These are phyloP conservation scores for Lagenaria siceraria DNA, from an alignment of 306 rosid species.

Conservation along the genomic window DNA sequence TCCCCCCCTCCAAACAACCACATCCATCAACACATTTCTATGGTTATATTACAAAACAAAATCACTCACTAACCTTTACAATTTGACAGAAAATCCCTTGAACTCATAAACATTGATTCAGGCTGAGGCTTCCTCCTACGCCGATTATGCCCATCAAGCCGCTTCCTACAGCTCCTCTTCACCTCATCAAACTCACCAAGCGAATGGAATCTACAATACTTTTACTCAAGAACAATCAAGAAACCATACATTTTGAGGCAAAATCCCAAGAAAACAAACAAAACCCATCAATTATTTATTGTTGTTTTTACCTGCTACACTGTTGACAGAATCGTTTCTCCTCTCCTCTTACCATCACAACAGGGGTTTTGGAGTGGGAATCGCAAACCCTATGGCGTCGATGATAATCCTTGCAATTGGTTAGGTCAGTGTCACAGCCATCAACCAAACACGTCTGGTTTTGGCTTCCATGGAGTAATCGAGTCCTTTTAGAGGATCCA, in stretches of 20 bases:
- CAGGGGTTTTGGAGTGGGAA: constrained; percentile 33
- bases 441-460: constrained; percentile 25
- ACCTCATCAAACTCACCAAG: constrained; percentile 56
- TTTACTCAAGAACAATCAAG: not conserved
- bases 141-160: constrained; percentile 57
- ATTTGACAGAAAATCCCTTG: constrained; percentile 23
- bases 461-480: not conserved
- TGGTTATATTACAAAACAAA: not conserved
- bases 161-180: constrained; percentile 58
- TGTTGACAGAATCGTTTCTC: constrained; percentile 45
- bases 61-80: constrained; percentile 24
- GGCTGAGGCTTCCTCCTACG: constrained; percentile 55
- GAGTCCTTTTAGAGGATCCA: constrained; percentile 2
- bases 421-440: constrained; percentile 28
- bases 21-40: not conserved
- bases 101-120: constrained; percentile 24
- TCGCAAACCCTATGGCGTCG: constrained; percentile 43
- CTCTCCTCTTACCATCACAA: constrained; percentile 19
- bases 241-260: not conserved
- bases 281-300: not conserved
- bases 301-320: constrained; percentile 35
- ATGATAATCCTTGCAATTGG: constrained; percentile 31
- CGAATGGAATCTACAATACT: constrained; percentile 36
- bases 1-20: not conserved
- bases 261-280: not conserved